These are phyloP conservation scores for Umbelopsis sp. DNA, from an alignment of 192 early-diverging fungal genomes.

Conservation along the genomic window DNA sequence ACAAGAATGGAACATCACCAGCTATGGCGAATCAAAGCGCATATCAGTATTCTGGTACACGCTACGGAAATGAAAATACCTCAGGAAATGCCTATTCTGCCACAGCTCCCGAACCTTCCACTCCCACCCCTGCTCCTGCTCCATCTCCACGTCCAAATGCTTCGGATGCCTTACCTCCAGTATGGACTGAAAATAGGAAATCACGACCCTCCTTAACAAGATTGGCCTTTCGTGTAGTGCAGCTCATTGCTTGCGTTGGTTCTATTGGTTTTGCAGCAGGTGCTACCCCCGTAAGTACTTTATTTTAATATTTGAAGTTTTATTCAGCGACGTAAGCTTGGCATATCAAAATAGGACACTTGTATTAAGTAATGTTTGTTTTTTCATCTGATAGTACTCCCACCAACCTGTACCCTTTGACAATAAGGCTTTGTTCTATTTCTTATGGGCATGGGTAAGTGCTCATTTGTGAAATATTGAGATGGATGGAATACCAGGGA, in stretches of 20 bases:
- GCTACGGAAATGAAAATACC: conserved; percentile 26
- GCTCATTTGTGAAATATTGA: not conserved
- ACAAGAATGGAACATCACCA: not conserved
- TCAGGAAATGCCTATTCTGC: not conserved
- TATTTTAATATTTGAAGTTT: no score
- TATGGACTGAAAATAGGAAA: not conserved
- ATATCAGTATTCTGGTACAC: conserved; percentile 37
- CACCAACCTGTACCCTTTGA: conserved; percentile 30
- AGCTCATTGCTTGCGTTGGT: conserved; percentile 32
- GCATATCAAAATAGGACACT: not conserved
- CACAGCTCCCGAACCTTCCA: not conserved
- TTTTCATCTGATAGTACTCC: conserved; percentile 19
- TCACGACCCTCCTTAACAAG: conserved; percentile 25
- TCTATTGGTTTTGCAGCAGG: conserved; percentile 40
- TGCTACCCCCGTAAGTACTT: conserved; percentile 40
- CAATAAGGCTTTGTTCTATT: conserved; percentile 34
- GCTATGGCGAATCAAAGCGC: not conserved
- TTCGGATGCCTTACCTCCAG: conserved; percentile 9
- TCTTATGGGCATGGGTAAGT: conserved; percentile 34
- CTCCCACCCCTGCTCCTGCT: not conserved
- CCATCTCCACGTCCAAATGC: not conserved
- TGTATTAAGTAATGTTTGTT: not conserved
- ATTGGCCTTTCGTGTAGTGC: conserved; percentile 26
- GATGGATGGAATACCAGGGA: not conserved
- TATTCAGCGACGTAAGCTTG: not conserved